Evolutionary conservation across 768 basidiomycete genomes (phyloP), one percentile per base, ranked within the genome.

Genomic region (Termitomyces sp.): DNA sequence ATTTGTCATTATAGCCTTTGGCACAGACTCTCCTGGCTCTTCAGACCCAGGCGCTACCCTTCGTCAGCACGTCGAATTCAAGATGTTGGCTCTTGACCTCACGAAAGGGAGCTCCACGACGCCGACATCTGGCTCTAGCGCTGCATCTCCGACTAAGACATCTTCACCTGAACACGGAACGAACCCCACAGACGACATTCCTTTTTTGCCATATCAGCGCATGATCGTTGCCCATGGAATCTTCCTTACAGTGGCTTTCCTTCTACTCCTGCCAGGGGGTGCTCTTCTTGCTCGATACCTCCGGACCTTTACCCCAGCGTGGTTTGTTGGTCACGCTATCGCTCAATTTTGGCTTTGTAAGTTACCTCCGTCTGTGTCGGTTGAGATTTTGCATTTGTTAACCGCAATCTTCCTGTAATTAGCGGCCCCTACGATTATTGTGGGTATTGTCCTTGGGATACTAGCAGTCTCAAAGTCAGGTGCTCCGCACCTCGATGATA

Each of bases 1-100:
- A 64, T 57, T 69, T 9, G 66, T 90, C 59, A 88, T 92, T 51
- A 91, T 78, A 72, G 89, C 88, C 5, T 86, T 82, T 66, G 80
- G 84, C 15, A 73, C 69, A 5, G 73, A 67, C 1, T 77, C 79
- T 22, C 89, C 89, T 4, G 69, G 68, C n/a, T 79, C 79, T 16
- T 71, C 78, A 0, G 78, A 79, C 0, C 65, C 62, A 1, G 74
- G 81, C 62, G 86, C 87, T 0, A 65, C 67, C 4, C 67, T 90
- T 20, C 38, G 63, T 16, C 76, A 82, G 63, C 88, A 90, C 68
- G 22, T 72, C n/a, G 76, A 77, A 28, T 72, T 68, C 24, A 84
- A 84, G 5, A 63, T 68, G 5, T 63, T 77, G 18, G 65, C 57
- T 12, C 72, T 90, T 22, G 79, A 86, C 68, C 76, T 90, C 38